These are phyloP conservation scores for Antitrichia curtipendula DNA, from an alignment of 225 moss, liverwort and hornwort genomes.

Conservation along the genomic window DNA sequence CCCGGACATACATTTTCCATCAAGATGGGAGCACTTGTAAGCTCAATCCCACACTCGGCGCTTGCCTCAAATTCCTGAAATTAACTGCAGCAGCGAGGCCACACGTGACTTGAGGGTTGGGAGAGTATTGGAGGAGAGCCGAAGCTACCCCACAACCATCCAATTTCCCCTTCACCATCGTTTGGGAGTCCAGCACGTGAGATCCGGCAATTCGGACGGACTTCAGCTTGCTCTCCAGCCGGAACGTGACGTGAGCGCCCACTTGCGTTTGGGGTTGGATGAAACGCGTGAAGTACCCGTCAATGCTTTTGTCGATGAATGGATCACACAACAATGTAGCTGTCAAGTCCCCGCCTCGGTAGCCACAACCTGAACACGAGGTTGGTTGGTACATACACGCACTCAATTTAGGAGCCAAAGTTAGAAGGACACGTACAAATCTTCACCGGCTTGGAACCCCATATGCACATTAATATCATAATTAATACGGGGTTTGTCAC, in stretches of 20 bases:
- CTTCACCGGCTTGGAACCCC: background rate
- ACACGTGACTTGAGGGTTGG: conserved; percentile 36
- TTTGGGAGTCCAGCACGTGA: conserved; percentile 29
- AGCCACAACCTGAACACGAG: conserved; percentile 46
- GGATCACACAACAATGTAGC: conserved; percentile 53
- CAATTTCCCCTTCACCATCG: conserved; percentile 34
- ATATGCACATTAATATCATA: background rate
- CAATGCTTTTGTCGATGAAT: conserved; percentile 32
- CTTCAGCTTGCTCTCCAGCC: conserved; percentile 27
- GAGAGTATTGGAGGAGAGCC: conserved; percentile 46
- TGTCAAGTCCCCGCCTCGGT: conserved; percentile 8
- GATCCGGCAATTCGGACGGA: conserved; percentile 36
- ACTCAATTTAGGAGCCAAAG: background rate
- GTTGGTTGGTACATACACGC: too few species aligned
- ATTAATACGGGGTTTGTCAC: background rate
- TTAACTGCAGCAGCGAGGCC: conserved; percentile 42
- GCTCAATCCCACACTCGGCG: conserved; percentile 22
- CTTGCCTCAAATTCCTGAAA: conserved; percentile 16
- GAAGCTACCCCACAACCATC: conserved; percentile 28
- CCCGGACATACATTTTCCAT: background rate
- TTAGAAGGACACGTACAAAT: background rate
- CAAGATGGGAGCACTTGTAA: conserved; percentile 13
- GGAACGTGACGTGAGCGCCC: conserved; percentile 35
- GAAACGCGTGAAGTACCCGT: conserved; percentile 12
- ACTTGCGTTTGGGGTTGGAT: conserved; percentile 35